These are phyloP conservation scores for Neurospora sp. DNA, from an alignment of 495 filamentous ascomycete genomes.

Conservation along the genomic window DNA sequence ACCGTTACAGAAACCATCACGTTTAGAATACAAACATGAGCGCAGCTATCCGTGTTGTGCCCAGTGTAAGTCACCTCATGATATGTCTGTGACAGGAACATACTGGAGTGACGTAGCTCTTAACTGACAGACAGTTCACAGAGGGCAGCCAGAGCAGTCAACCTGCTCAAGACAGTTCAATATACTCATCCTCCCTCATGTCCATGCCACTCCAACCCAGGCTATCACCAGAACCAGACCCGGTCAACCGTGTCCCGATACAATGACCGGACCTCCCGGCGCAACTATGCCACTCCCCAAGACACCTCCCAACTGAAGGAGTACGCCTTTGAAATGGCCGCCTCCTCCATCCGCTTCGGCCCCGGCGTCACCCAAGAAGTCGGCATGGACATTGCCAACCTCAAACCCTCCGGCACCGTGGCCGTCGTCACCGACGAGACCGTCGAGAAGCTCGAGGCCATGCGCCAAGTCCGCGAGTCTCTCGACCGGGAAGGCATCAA, in stretches of 20 bases:
- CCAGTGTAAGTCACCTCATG: conserved; percentile 27
- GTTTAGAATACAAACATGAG: conserved; percentile 22
- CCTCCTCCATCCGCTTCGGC: conserved; percentile 87
- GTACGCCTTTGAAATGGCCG: conserved; percentile 98
- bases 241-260: conserved; percentile 25
- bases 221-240: conserved; percentile 49
- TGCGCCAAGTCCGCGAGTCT: conserved; percentile 72
- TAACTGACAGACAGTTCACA: conserved; percentile 21
- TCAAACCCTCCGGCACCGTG: conserved; percentile 66
- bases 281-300: conserved; percentile 57
- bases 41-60: conserved; percentile 49
- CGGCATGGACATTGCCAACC: conserved; percentile 96
- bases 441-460: conserved; percentile 68
- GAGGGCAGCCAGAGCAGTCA: conserved; percentile 66
- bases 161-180: conserved; percentile 78
- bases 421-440: conserved; percentile 83
- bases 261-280: conserved; percentile 19
- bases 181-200: conserved; percentile 82
- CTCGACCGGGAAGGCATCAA: conserved; percentile 66
- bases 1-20: neutral
- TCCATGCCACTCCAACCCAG: conserved; percentile 84
- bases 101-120: neutral
- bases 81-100: neutral
- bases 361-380: conserved; percentile 91
- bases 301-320: conserved; percentile 71